Evolutionary conservation across 225 moss, liverwort and hornwort species (phyloP), one percentile per base, ranked within the genome.

Genomic region (Climacium dendroides): DNA sequence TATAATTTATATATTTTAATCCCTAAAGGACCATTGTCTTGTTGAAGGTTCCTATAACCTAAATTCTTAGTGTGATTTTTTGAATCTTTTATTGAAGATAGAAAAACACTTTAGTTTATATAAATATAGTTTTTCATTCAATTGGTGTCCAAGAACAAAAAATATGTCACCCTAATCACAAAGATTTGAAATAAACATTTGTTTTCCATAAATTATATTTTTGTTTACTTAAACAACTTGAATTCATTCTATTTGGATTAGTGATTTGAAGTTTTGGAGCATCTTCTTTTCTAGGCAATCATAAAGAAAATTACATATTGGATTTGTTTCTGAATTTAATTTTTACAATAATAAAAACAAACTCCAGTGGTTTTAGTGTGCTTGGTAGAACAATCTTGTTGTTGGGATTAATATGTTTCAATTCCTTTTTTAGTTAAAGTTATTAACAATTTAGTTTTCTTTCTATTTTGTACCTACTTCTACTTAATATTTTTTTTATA

Each of bases 251-350:
- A 65, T 67, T 67, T n/a, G 22, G 4, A 22, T 19, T 6, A n/a
- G 8, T 23, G 25, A 70, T 70, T 25, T 70, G 24, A 70, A 37
- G 3, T 23, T 23, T 13, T 23, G 22, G 7, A 67, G 1, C 13
- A 67, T 39, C n/a, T n/a, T 41, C 0, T 24, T 13, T 15, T 37
- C 0, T 7, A 0, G 1, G 0, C 1, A 67, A 37, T 11, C 11
- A n/a, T 20, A n/a, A 11, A 20, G 3, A n/a, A n/a, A n/a, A 35
- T 20, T 3, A 64, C 9, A 7, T 19, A 34, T 64, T 34, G 37
- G 7, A 66, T 37, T 37, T 66, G 22, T 22, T n/a, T 66, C 12
- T 19, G 20, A 11, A 69, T 25, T 69, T 8, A 39, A 14, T 39
- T 37, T 64, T 67, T 37, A 67, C 2, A 37, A 13, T 13, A 14